Percentiles rank a stretch among this genome's conserved stretches.
phyloP scores from a whole-genome alignment of 108 stramenopile species.

The Fistulifera solaris region DNA sequence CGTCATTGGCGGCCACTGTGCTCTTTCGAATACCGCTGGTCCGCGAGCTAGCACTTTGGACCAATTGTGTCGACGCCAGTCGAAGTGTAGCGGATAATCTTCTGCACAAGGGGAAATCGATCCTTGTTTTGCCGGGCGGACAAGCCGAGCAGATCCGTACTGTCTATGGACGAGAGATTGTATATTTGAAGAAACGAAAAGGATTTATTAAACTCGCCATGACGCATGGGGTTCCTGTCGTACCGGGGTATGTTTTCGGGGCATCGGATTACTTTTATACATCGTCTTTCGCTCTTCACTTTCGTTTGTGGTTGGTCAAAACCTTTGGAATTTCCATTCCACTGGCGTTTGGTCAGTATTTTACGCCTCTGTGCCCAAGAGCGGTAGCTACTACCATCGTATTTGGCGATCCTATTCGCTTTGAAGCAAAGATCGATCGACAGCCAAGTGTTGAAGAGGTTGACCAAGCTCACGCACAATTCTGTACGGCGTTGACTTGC shows the following conservation, averaged over 20 bases:
- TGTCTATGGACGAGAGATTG: constrained; percentile 22
- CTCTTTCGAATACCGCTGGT: constrained; percentile 54
- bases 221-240: constrained; percentile 58
- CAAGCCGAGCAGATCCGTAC: constrained; percentile 45
- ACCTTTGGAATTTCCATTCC: constrained; percentile 28
- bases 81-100: constrained; percentile 33
- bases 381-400: constrained; percentile 23
- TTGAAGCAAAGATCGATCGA: neutral
- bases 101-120: constrained; percentile 21
- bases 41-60: constrained; percentile 48
- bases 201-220: constrained; percentile 83
- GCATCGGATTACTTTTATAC: constrained; percentile 39
- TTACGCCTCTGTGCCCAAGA: constrained; percentile 26
- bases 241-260: constrained; percentile 77
- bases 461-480: constrained; percentile 31
- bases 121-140: constrained; percentile 40
- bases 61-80: constrained; percentile 51
- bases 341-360: constrained; percentile 17
- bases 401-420: constrained; percentile 16
- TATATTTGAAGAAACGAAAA: constrained; percentile 61
- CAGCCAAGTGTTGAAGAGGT: constrained; percentile 23
- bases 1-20: constrained; percentile 44
- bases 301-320: constrained; percentile 33
- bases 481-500: constrained; percentile 24
- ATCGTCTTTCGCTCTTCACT: constrained; percentile 2